Percentiles rank a stretch among this genome's conserved stretches.
These are phyloP conservation scores for Vanderwaltozyma yarrowii DNA, from an alignment of 805 yeast species.

Conservation along the genomic window DNA sequence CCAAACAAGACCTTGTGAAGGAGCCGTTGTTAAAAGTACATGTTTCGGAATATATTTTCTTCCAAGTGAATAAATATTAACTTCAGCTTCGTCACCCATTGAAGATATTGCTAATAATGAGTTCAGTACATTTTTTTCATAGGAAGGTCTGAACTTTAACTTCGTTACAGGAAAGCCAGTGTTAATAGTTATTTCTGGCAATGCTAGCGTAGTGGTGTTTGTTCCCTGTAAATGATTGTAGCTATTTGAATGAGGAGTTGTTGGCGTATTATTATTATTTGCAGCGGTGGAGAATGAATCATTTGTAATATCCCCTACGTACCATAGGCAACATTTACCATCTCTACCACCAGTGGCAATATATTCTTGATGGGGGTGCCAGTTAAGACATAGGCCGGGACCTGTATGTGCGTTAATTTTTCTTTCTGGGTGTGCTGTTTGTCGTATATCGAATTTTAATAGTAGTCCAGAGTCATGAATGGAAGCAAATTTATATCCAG, in stretches of 20 bases:
- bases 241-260: neutral
- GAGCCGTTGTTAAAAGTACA: constrained; percentile 25
- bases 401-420: constrained; percentile 84
- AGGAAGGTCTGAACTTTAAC: constrained; percentile 25
- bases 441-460: constrained; percentile 79
- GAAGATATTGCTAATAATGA: constrained; percentile 69
- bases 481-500: constrained; percentile 49
- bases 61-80: constrained; percentile 58
- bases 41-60: constrained; percentile 64
- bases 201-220: constrained; percentile 29
- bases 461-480: constrained; percentile 85
- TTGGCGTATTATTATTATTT: neutral
- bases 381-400: constrained; percentile 78
- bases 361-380: constrained; percentile 78
- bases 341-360: constrained; percentile 92
- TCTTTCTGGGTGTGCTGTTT: constrained; percentile 50
- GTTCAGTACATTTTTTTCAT: constrained; percentile 32
- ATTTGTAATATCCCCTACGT: constrained; percentile 20
- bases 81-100: constrained; percentile 55
- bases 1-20: constrained; percentile 29
- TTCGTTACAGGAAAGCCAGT: constrained; percentile 74
- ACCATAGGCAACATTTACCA: constrained; percentile 34
- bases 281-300: neutral
- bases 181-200: constrained; percentile 62
- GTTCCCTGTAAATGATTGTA: neutral